These are phyloP conservation scores for Geotrichum klebahnii DNA, from an alignment of 1,139 yeast species.

Conservation along the genomic window DNA sequence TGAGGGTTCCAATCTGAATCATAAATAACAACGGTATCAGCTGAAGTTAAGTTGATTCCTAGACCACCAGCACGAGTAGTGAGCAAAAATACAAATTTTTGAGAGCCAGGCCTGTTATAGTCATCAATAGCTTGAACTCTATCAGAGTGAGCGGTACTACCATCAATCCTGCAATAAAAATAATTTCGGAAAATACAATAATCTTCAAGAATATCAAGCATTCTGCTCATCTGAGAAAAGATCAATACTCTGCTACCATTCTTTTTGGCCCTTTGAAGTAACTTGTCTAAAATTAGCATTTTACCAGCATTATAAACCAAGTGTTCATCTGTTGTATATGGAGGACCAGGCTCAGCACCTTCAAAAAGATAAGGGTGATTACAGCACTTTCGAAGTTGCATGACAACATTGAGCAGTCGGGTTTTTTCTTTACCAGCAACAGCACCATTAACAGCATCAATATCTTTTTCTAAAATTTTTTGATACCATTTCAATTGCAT, in stretches of 20 bases:
- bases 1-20: constrained; percentile 99
- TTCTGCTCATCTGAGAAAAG: constrained; percentile 91
- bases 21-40: constrained; percentile 82
- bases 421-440: constrained; percentile 86
- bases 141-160: constrained; percentile 90
- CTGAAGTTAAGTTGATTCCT: constrained; percentile 89
- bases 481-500: constrained; percentile 94
- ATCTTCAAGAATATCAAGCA: constrained; percentile 88
- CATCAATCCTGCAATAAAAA: constrained; percentile 90
- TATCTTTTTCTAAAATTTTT: constrained; percentile 81
- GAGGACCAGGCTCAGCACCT: constrained; percentile 99
- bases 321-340: constrained; percentile 94
- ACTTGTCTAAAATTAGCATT: constrained; percentile 81
- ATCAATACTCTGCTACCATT: constrained; percentile 88
- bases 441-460: constrained; percentile 93
- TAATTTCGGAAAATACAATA: constrained; percentile 81
- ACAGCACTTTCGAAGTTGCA: constrained; percentile 95
- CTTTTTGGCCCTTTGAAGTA: constrained; percentile 63
- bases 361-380: constrained; percentile 95
- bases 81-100: constrained; percentile 76
- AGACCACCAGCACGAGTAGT: constrained; percentile 99
- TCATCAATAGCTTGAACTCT: constrained; percentile 90
- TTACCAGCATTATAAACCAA: constrained; percentile 83
- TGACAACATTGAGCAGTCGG: constrained; percentile 81
- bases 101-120: constrained; percentile 75